A percentile compares a stretch with the other conserved stretches of the same genome.
Evolutionary conservation across 495 filamentous ascomycete species (phyloP).

Genomic region (Aeminium ludgeri): DNA sequence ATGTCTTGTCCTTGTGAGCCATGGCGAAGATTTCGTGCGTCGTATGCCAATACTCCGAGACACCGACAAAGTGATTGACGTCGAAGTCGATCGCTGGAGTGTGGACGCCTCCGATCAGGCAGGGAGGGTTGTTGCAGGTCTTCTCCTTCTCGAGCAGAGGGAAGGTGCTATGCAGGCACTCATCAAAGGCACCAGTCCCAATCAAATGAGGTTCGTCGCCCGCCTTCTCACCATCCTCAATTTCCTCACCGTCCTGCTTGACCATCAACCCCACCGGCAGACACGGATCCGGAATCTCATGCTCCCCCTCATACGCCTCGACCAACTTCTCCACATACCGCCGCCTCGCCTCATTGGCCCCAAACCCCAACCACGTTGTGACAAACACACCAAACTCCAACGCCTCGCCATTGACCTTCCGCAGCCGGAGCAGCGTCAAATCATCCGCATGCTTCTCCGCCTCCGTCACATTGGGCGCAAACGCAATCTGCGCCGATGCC

Average conservation of each 20-base stretch:
- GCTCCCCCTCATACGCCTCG: slow-evolving; percentile 34
- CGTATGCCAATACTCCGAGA: slow-evolving; percentile 98
- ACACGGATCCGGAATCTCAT: slow-evolving; percentile 81
- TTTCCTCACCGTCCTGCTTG: slow-evolving; percentile 30
- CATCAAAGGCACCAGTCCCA: slow-evolving; percentile 72
- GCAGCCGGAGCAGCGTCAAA: slow-evolving; percentile 66
- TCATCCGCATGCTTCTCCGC: slow-evolving; percentile 80
- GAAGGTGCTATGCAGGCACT: slow-evolving; percentile 66
- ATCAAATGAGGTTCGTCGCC: slow-evolving; percentile 37
- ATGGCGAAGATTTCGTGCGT: slow-evolving; percentile 87
- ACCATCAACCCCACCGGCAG: slow-evolving; percentile 61
- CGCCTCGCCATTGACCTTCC: slow-evolving; percentile 58
- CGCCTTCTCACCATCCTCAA: slow-evolving; percentile 22
- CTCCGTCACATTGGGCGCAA: slow-evolving; percentile 87
- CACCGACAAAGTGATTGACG: slow-evolving; percentile 94
- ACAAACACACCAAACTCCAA: slow-evolving; percentile 81
- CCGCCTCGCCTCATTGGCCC: slow-evolving; percentile 74
- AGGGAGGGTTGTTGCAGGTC: slow-evolving; percentile 68
- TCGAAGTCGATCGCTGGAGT: slow-evolving; percentile 94
- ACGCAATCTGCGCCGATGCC: slow-evolving; percentile 92
- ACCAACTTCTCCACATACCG: slow-evolving; percentile 61
- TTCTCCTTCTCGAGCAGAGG: slow-evolving; percentile 82
- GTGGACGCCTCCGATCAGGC: slow-evolving; percentile 74
- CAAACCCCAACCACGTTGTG: slow-evolving; percentile 92
- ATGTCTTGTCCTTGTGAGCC: slow-evolving; percentile 62